Conservation (phyloP, 495 filamentous ascomycete species). For the Ramalina intermedia region DNA sequence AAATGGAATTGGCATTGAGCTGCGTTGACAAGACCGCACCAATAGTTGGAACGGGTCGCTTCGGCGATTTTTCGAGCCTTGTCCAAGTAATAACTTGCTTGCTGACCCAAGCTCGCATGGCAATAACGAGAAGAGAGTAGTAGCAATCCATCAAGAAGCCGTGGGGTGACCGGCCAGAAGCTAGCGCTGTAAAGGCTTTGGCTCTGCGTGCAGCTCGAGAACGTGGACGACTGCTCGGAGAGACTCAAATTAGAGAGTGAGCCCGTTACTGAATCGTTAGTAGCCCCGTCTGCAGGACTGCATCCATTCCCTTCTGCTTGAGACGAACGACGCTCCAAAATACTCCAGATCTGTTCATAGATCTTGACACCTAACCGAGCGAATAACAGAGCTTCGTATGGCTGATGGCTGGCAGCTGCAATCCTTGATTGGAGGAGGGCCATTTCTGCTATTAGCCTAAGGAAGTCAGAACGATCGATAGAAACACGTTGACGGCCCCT, state of each 20-base stretch:
- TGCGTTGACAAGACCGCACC: constrained; percentile 16
- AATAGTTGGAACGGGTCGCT: constrained; percentile 46
- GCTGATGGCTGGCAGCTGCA: constrained; percentile 46
- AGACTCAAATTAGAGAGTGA: constrained; percentile 4
- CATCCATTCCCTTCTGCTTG: constrained; percentile 20
- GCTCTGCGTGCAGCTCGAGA: constrained; percentile 8
- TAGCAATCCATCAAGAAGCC: constrained; percentile 50
- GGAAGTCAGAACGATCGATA: constrained; percentile 4
- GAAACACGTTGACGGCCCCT: background rate
- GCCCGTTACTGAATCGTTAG: constrained; percentile 1
- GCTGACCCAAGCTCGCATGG: constrained; percentile 72
- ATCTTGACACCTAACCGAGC: constrained; percentile 52
- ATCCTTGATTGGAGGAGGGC: constrained; percentile 47
- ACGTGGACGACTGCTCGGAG: background rate
- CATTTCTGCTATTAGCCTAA: constrained; percentile 30
- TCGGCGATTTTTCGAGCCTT: constrained; percentile 68
- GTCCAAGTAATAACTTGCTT: constrained; percentile 80
- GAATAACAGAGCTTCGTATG: constrained; percentile 48
- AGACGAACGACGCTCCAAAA: constrained; percentile 33
- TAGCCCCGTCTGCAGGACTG: background rate
- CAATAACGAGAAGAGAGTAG: constrained; percentile 65
- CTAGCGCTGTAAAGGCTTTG: constrained; percentile 39
- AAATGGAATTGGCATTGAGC: constrained; percentile 1
- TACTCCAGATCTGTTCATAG: constrained; percentile 56
- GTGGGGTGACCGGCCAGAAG: constrained; percentile 69